Conservation (phyloP, 2,329 filamentous ascomycete genomes). For the Cyclaneusma minus region DNA sequence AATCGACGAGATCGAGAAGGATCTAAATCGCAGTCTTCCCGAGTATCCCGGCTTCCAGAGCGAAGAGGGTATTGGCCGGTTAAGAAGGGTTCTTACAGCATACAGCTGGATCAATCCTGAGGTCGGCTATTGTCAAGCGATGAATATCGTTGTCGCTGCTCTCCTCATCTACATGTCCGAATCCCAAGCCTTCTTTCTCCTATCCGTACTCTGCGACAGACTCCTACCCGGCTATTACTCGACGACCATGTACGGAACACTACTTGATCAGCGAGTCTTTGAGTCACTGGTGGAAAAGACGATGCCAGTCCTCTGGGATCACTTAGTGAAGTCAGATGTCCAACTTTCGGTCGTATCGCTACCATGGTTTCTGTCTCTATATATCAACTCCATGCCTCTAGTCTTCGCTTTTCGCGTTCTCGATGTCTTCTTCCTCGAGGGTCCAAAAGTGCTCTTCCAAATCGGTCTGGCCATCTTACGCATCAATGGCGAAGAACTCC, state of each 20-base stretch:
- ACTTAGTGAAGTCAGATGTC: conserved; percentile 91
- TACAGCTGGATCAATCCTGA: conserved; percentile 96
- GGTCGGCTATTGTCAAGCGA: conserved; percentile 96
- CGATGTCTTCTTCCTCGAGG: conserved; percentile 96
- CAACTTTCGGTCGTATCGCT: conserved; percentile 94
- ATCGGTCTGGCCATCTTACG: conserved; percentile 91
- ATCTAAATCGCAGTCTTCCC: conserved; percentile 86
- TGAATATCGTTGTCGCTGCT: conserved; percentile 99
- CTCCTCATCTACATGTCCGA: conserved; percentile 98
- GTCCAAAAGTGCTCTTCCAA: conserved; percentile 93
- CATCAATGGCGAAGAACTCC: conserved; percentile 89
- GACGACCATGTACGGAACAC: conserved; percentile 95
- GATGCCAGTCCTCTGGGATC: conserved; percentile 96
- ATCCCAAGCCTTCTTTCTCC: conserved; percentile 82
- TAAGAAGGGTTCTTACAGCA: conserved; percentile 82
- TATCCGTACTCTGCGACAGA: conserved; percentile 83
- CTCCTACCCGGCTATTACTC: conserved; percentile 95
- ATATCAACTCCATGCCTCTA: conserved; percentile 98
- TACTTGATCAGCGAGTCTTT: conserved; percentile 93
- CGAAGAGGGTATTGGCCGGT: conserved; percentile 79
- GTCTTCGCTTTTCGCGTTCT: conserved; percentile 94
- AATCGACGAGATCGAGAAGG: conserved; percentile 98
- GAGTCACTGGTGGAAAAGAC: conserved; percentile 97
- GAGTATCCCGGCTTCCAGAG: conserved; percentile 97
- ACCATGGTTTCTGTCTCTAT: conserved; percentile 94